Base-by-base conservation (phyloP, 805 yeast species). In the Candida anglica region DNA sequence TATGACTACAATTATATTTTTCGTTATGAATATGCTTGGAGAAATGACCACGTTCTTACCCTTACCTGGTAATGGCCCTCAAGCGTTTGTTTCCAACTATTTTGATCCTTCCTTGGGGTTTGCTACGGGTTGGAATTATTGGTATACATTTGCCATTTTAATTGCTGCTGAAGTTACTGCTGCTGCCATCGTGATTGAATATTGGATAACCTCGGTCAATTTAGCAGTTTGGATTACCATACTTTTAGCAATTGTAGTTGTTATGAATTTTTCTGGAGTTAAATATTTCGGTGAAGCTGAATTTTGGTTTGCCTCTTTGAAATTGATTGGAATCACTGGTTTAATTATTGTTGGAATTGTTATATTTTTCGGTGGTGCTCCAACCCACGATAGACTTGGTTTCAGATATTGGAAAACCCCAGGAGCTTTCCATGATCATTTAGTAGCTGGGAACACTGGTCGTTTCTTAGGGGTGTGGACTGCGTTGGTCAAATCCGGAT, bases 401-500 rank as follows among this genome's bases (percentile, higher is more conserved):
- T 56, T 56, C 46, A 39, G 48, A 21, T 69, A 68, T 46, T 73
- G 77, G 76, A 52, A 53, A 33, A 34, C 59, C 5, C 22, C 22
- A 28, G 71, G 71, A 15, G 63, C 71, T 1, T 63, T 69, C 46
- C 44, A 32, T 37, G 33, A 24, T 7, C 47, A 52, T 16, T 46
- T 54, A 34, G 40, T 40, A 3, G 40, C 48, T 16, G 51, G 52
- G 15, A 16, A 18, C 8, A 25, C 47, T 14, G 56, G 60, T 15
- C 37, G 37, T 28, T 57, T 57, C 31, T 33, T 42, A 6, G 66
- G 52, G 2, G 56, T 54, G 34, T 56, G 61, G 60, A 71, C 77
- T 11, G 77, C 73, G 34, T 62, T 79, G 32, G 72, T 78, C 43
- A 77, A 74, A 47, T 77, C 81, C 24, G 85, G 78, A 10, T 79